Percentiles rank a stretch among this genome's conserved stretches.
Conservation (phyloP, 345 rosid species). For the Tarenaya hassleriana region DNA sequence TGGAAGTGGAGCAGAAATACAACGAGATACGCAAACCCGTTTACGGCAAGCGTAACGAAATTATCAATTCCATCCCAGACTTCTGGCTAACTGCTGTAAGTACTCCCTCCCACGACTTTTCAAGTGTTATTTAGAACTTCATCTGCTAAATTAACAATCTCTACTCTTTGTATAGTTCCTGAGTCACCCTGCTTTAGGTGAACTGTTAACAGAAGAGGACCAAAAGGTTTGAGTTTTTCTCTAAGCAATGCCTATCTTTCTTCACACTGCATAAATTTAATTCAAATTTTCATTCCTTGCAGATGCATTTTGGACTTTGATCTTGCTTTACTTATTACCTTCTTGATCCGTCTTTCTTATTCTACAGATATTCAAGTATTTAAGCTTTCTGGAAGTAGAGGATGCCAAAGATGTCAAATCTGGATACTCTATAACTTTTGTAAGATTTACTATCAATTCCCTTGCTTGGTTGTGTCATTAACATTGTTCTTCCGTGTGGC, state of each 20-base stretch:
- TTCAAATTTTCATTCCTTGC: not conserved
- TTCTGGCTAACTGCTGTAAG: conserved; percentile 96
- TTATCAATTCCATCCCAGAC: conserved; percentile 76
- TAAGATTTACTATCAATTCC: conserved; percentile 33
- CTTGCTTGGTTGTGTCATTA: not conserved
- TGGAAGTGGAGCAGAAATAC: conserved; percentile 87
- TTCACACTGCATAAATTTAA: not conserved
- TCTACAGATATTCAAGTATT: conserved; percentile 63
- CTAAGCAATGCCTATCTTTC: not conserved
- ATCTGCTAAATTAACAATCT: not conserved
- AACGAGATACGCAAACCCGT: conserved; percentile 77
- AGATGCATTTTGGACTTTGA: not conserved
- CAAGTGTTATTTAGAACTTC: not conserved
- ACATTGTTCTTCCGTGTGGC: not conserved
- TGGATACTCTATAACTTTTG: conserved; percentile 83
- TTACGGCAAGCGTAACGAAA: conserved; percentile 71
- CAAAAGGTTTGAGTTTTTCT: conserved; percentile 58
- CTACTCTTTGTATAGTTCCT: conserved; percentile 45
- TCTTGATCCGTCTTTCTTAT: not conserved
- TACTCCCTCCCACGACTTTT: conserved; percentile 14
- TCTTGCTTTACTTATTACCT: not conserved
- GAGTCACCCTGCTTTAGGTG: conserved; percentile 85
- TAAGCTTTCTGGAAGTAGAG: conserved; percentile 77
- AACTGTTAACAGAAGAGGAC: conserved; percentile 77
- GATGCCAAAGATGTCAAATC: conserved; percentile 91